Evolutionary conservation across 768 basidiomycete genomes (phyloP).

Genomic region (Strobilomyces echinocephalus): DNA sequence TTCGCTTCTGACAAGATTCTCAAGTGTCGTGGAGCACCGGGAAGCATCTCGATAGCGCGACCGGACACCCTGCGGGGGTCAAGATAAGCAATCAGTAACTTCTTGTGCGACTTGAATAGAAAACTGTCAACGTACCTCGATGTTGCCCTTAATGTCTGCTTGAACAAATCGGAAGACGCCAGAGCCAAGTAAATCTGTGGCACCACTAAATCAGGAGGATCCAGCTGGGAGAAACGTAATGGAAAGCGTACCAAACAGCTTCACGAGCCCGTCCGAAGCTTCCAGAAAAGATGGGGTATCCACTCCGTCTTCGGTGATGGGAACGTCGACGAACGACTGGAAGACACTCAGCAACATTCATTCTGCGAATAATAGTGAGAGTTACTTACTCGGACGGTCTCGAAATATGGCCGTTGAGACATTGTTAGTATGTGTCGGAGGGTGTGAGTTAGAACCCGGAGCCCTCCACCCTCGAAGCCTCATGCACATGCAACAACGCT

Average conservation of each 20-base stretch:
- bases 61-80: constrained; percentile 56
- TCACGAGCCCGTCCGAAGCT: constrained; percentile 81
- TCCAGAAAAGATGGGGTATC: constrained; percentile 78
- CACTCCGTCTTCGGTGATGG: constrained; percentile 69
- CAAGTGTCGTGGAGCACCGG: constrained; percentile 50
- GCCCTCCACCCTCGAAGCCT: constrained; percentile 14
- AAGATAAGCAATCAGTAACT: constrained; percentile 10
- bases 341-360: constrained; percentile 3
- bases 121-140: constrained; percentile 41
- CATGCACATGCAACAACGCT: constrained; percentile 10
- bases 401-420: constrained; percentile 52
- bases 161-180: constrained; percentile 73
- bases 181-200: constrained; percentile 60
- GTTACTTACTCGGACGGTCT: constrained; percentile 55
- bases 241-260: constrained; percentile 56
- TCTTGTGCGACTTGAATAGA: constrained; percentile 10
- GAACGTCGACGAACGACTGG: constrained; percentile 86
- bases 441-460: constrained; percentile 4
- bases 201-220: constrained; percentile 11
- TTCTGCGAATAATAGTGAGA: background rate
- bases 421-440: constrained; percentile 19
- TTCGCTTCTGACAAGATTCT: constrained; percentile 55
- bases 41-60: constrained; percentile 42
- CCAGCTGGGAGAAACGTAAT: constrained; percentile 20
- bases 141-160: constrained; percentile 62